A percentile compares a stretch with the other conserved stretches of the same genome.
These are phyloP conservation scores for Friedmanniomyces simplex DNA, from an alignment of 495 filamentous ascomycete genomes.

Conservation along the genomic window DNA sequence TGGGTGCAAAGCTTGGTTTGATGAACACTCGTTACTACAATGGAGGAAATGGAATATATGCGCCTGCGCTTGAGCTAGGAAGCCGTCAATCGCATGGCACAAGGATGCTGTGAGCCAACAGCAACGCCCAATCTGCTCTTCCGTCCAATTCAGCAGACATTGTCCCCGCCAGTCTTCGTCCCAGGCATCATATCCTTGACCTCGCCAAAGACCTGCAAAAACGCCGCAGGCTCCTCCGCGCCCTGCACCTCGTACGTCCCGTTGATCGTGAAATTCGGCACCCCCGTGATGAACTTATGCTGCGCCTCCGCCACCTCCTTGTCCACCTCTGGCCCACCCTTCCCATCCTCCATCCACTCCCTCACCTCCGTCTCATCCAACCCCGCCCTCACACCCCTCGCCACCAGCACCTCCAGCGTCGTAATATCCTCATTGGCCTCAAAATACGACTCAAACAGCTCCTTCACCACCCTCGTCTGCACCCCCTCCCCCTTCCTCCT, in stretches of 20 bases:
- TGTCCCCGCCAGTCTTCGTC: slow-evolving; percentile 1
- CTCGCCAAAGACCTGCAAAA: slow-evolving; percentile 29
- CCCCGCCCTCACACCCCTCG: slow-evolving; percentile 53
- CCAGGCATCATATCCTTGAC: slow-evolving; percentile 24
- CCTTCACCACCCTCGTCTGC: slow-evolving; percentile 56
- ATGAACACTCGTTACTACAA: not conserved
- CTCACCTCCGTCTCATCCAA: slow-evolving; percentile 49
- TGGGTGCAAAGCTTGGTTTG: not conserved
- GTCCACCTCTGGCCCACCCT: slow-evolving; percentile 61
- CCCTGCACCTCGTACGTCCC: slow-evolving; percentile 29
- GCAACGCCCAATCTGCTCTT: not conserved
- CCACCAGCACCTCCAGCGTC: slow-evolving; percentile 44
- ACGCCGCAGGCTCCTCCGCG: slow-evolving; percentile 31
- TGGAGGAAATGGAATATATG: not conserved
- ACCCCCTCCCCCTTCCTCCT: slow-evolving; percentile 44
- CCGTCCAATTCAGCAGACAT: slow-evolving; percentile 1
- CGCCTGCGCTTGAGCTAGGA: not conserved
- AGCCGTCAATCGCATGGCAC: not conserved
- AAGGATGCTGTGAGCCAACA: not conserved
- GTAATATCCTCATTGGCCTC: slow-evolving; percentile 73
- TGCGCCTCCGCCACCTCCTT: slow-evolving; percentile 53
- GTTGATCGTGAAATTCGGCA: slow-evolving; percentile 55
- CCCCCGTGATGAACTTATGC: slow-evolving; percentile 50
- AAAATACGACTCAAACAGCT: slow-evolving; percentile 64
- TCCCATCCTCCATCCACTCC: slow-evolving; percentile 51